Evolutionary conservation across 1,139 yeast species (phyloP), one percentile per base, ranked within the genome.

Genomic region (Taiozyma onychis): DNA sequence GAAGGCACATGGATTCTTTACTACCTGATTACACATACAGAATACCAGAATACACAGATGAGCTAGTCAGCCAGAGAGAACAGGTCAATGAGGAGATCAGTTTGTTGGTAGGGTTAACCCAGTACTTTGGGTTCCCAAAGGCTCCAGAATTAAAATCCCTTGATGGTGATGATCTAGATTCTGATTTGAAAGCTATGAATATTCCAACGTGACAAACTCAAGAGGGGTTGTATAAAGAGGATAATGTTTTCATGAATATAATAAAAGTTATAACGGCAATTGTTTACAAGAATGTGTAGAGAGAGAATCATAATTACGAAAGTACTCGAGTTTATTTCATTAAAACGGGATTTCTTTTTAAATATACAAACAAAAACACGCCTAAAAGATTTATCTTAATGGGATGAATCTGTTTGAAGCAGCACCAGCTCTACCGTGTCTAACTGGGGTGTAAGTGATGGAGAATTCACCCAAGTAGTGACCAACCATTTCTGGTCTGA

Each of bases 381-480:
- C 32, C 43, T 26, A 48, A 51, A 37, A 44, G 48, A 55, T 59
- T 68, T 75, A 76, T 73, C 70, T 75, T 68, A 76, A 75, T 67
- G 91, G 90, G 71, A 84, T 83, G 83, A 85, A 81, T 81, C 88
- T 80, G 70, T 95, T 84, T 77, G 88, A 84, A 76, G 88, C 86
- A 57, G 78, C 77, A 70, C 81, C 96, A 72, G 97, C 95, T 85
- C 96, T 90, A 82, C 98, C 98, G 84, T 91, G 98, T 85, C 95
- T 88, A 75, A 93, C 98, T 74, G 99, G 99, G 77, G 96, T 88
- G 85, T 95, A 95, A 71, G 99, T 81, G 79, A 95, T 93, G 73
- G 99, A 93, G 88, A 95, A 93, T 83, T 95, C 99, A 81, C 97
- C 99, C 72, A 95, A 88, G 95, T 95, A 95, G 87, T 91, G 97